Evolutionary conservation across 495 filamentous ascomycete genomes (phyloP), one percentile per base, ranked within the genome.

Genomic region (Hypoxylon perforatum): DNA sequence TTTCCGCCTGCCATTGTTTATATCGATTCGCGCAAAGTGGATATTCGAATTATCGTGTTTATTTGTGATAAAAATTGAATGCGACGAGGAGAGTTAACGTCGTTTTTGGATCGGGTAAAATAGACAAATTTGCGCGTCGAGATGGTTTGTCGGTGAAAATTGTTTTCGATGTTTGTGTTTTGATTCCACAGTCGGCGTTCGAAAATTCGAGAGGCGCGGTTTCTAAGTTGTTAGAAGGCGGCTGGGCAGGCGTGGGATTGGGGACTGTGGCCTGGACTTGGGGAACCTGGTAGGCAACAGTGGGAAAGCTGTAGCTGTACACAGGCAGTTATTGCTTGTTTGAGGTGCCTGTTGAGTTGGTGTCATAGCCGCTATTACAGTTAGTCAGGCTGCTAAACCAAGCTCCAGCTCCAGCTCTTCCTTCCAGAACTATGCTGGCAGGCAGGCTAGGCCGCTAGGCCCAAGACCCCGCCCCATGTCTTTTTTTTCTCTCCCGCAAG

Each of bases 1-100:
- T 96, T 96, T 82, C 92, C 92, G 66, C 92, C 92, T 77, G 92
- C 80, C 81, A 84, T 84, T 79, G 70, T 78, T 75, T 72, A 59
- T 67, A 54, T 59, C 48, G 62, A 66, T 69, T 54, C 49, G 67
- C 64, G 73, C 65, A 67, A 75, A 71, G 67, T 69, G 57, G 70
- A 71, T 52, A 36, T 57, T 69, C 35, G 42, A 58, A 54, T 15
- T 12, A 36, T 39, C 15, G 19, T 21, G 30, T 44, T 42, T 35
- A 54, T 45, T 12, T 33, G 23, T 9, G 30, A 35, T 33, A 38
- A 39, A 15, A 4, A 49, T 57, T 28, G 23, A 44, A 65, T 61
- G 56, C 47, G 39, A 48, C 21, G 38, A 49, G 11, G 23, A 42
- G n/a, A 44, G 45, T 52, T 30, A 12, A 49, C 15, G 15, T 59